Evolutionary conservation across 768 basidiomycete genomes (phyloP).

Genomic region (Xanthoconium purpureum): DNA sequence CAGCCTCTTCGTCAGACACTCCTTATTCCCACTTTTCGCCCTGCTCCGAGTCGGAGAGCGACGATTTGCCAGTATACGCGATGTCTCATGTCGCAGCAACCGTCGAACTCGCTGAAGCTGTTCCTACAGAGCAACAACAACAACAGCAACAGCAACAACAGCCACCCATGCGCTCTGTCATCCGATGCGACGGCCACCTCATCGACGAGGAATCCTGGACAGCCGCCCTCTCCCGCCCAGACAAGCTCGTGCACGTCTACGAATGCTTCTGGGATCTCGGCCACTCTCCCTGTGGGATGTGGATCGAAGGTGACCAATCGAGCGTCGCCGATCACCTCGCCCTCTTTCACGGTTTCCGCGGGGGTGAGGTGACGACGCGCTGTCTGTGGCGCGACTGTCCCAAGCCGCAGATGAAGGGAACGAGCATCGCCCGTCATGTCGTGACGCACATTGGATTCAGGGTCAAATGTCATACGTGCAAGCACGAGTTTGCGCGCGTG

Average conservation of each 20-base stretch:
- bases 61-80: constrained; percentile 12
- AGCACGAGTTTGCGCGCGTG: constrained; percentile 32
- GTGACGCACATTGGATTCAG: constrained; percentile 32
- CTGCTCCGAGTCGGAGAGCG: constrained; percentile 24
- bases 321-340: constrained; percentile 33
- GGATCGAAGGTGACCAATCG: constrained; percentile 35
- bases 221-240: constrained; percentile 19
- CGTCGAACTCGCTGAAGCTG: constrained; percentile 16
- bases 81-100: constrained; percentile 21
- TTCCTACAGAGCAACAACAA: neutral
- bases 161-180: constrained; percentile 12
- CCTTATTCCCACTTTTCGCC: constrained; percentile 17
- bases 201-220: constrained; percentile 31
- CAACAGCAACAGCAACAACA: neutral
- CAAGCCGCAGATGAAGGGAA: constrained; percentile 30
- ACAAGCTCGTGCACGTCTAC: constrained; percentile 28
- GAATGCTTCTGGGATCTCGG: constrained; percentile 29
- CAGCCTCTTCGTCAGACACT: constrained; percentile 9
- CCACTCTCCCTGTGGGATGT: constrained; percentile 30
- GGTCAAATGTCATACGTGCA: constrained; percentile 30
- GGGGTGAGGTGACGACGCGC: constrained; percentile 30
- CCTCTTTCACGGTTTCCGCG: constrained; percentile 30
- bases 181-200: constrained; percentile 26
- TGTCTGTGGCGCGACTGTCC: constrained; percentile 33
- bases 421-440: constrained; percentile 33